Evolutionary conservation across 208 protist genomes (phyloP), one percentile per base, ranked within the genome.

Genomic region (Leishmania guyanensis): DNA sequence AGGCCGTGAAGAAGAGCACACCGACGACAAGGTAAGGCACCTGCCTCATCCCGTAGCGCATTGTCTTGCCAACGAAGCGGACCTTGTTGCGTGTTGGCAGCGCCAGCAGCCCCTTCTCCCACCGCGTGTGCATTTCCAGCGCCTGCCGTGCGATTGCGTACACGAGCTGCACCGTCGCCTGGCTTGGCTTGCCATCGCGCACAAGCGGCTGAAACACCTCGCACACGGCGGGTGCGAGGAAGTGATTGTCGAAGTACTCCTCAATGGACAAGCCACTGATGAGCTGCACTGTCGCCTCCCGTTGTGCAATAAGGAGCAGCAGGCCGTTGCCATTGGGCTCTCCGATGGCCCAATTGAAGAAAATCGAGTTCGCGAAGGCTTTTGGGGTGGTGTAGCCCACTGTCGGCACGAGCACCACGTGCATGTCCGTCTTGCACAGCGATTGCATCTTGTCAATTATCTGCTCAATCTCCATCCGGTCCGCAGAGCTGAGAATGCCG

Each of bases 391-490:
- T 93, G 87, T 96, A 96, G 73, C 94, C 94, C 29, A 97, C 94
- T 6, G 94, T 97, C 8, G 94, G 94, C 33, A 97, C 94, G 58
- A 97, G 76, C 64, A 97, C 91, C 14, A 97, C 90, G 83, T 96
- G 96, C 84, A 96, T 82, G 68, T 97, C 91, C 1, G 90, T 91
- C 50, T 93, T 87, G 80, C 94, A 97, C 3, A 97, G 80, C 22
- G 91, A 90, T 84, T 95, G 91, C 91, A 97, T 97, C 80, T 91
- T 88, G 84, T 95, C 92, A 75, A 97, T 95, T 1, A 87, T 81
- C 83, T 96, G 92, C 88, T 97, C 94, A 85, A 97, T 96, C 66
- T 97, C 92, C 92, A 97, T 97, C 8, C 94, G 91, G 83, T 97
- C 89, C 83, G 95, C 94, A 3, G 82, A 89, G 76, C 75, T 88